Percentiles rank a stretch among this genome's conserved stretches.
Conservation (phyloP, 2,329 filamentous ascomycete species). For the Epichloe gansuensis region DNA sequence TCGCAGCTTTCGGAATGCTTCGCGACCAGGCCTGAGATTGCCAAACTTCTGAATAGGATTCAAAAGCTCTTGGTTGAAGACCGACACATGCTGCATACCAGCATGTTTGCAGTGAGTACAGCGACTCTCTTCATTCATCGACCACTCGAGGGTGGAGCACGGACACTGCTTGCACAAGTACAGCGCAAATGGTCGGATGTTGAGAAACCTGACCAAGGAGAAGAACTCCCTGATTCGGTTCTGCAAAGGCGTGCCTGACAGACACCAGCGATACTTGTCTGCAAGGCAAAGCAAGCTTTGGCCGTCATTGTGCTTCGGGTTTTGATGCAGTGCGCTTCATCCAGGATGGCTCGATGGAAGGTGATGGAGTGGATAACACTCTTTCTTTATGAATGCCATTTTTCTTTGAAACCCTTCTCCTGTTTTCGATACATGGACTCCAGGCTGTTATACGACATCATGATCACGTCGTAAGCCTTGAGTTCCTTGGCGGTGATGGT, state of each 20-base stretch:
- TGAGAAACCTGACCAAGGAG: constrained; percentile 82
- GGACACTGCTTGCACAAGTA: constrained; percentile 86
- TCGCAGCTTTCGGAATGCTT: constrained; percentile 70
- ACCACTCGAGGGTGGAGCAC: constrained; percentile 78
- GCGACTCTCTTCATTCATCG: constrained; percentile 55
- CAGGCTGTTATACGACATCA: constrained; percentile 90
- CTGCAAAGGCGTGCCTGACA: constrained; percentile 89
- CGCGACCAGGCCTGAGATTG: constrained; percentile 48
- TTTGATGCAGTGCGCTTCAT: constrained; percentile 95
- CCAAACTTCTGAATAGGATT: constrained; percentile 63
- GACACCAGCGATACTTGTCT: constrained; percentile 89
- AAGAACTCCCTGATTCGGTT: constrained; percentile 98
- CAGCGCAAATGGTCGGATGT: constrained; percentile 77
- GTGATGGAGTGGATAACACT: constrained; percentile 72
- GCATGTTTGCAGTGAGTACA: constrained; percentile 51
- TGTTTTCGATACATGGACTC: constrained; percentile 91
- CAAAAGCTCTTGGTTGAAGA: constrained; percentile 90
- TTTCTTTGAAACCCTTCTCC: constrained; percentile 75
- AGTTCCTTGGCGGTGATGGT: constrained; percentile 61
- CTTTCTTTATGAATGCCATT: constrained; percentile 69
- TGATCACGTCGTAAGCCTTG: constrained; percentile 79
- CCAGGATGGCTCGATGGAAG: constrained; percentile 85
- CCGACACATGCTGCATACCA: constrained; percentile 34
- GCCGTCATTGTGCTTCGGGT: constrained; percentile 81
- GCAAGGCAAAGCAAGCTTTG: constrained; percentile 85